Base-by-base conservation (phyloP, 2,329 filamentous ascomycete genomes). In the Trichoderma aggressivum region DNA sequence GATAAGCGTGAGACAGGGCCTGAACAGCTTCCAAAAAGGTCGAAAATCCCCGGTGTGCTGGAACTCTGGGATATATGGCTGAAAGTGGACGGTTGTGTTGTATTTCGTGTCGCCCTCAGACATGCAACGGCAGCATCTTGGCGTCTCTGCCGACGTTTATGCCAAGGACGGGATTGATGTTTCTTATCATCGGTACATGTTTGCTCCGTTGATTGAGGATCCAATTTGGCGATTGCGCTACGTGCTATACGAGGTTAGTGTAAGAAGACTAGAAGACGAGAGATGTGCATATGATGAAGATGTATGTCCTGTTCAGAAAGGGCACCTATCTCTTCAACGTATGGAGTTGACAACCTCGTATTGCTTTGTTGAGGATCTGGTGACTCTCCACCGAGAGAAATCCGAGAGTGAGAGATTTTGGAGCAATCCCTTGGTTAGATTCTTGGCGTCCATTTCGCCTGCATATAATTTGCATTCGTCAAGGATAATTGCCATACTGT, bases 11-110 rank as follows among this genome's bases (percentile, higher is more conserved):
- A 32, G 47, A 67, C 24, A 11, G 26, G 26, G 12, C 43, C 16
- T 24, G 7, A 18, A 59, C 64, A 67, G 64, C 64, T 67, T 67
- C 64, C 50, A 56, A 67, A 67, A 32, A 11, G 7, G 64, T 67
- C 24, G 12, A 24, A 59, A 67, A 59, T 58, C 12, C 34, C 64
- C 50, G 64, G 16, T n/a, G 11, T 32, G 10, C 24, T 43, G 11
- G 3, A 58, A 21, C 36, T 59, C 24, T 32, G 18, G 7, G 7
- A 30, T 21, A 43, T 7, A 12, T 28, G 26, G 30, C 8, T 8
- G n/a, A 30, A 18, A 28, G 14, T 55, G 14, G 34, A 43, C 24
- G 43, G 36, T 43, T 36, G 24, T 53, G 62, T 53, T 53, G 47
- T 24, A 24, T 24, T 50, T 50, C 8, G 18, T n/a, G 21, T n/a